Evolutionary conservation across 1,284 basidiomycete genomes (phyloP), one percentile per base, ranked within the genome.

Genomic region (Rhodotorula glutinis): DNA sequence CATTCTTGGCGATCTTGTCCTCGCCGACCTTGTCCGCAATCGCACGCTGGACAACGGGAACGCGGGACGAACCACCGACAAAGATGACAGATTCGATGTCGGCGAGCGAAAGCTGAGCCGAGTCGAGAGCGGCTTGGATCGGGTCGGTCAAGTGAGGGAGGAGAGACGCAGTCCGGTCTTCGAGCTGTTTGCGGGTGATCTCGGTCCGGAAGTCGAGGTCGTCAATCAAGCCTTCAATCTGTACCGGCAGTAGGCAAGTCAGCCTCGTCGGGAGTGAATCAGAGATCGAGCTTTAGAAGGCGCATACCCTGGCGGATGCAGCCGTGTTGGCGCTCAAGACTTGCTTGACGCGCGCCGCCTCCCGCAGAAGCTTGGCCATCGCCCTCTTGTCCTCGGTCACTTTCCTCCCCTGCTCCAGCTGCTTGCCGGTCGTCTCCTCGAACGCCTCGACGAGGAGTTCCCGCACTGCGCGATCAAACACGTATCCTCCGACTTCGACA

Each of bases 251-350:
- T 19, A 14, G 10, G 1, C 5, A 23, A 29, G 60, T 59, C 19
- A 62, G 56, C n/a, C 8, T 19, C 7, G 16, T 9, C 23, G 30
- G 25, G 29, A 49, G n/a, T 21, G 25, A 33, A 44, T 25, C 5
- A 3, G 5, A 21, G n/a, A 25, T 8, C 43, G 10, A 9, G 19
- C 17, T 29, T 8, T 17, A 53, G 67, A 11, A 10, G 38, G 5
- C 7, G 79, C 86, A 78, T 78, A 92, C 89, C 71, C 84, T 83
- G 30, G 87, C 84, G 56, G 80, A 81, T 25, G 89, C 88, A 57
- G 93, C 92, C 16, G 83, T 83, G 78, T 99, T 99, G 57, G 94
- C 94, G 76, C 92, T 96, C 67, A 99, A 82, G 74, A 98, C 89
- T 27, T 88, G 85, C 82, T 98, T 99, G 74, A 97, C 86, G 63